A percentile compares a stretch with the other conserved stretches of the same genome.
Conservation (phyloP, 169 alveolate species). For the Plasmodium reichenowi region DNA sequence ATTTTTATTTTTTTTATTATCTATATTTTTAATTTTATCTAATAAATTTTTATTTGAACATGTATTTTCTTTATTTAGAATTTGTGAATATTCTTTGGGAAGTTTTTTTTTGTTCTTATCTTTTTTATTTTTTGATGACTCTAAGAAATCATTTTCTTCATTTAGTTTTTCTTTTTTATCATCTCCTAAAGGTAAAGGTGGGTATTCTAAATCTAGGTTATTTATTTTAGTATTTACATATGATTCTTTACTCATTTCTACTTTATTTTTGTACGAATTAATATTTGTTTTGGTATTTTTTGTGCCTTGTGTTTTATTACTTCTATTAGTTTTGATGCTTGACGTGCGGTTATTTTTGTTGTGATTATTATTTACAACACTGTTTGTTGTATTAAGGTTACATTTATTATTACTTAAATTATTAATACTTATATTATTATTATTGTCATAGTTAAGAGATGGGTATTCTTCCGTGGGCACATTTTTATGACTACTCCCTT, state of each 20-base stretch:
- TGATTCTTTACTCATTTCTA: conserved; percentile 26
- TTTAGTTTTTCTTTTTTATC: conserved; percentile 18
- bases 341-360: no score
- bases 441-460: neutral
- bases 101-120: neutral
- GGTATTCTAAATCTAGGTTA: conserved; percentile 36
- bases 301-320: neutral
- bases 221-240: neutral
- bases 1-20: conserved; percentile 13
- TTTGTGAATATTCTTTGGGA: neutral
- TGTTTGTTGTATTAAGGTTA: neutral
- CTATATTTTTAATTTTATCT: neutral
- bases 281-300: neutral
- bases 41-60: neutral
- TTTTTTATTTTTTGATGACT: conserved; percentile 11
- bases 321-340: neutral
- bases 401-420: neutral
- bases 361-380: neutral
- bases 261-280: conserved; percentile 57
- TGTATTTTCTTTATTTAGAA: neutral
- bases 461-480: conserved; percentile 34
- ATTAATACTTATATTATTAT: neutral
- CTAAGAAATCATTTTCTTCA: neutral
- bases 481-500: neutral
- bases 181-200: conserved; percentile 29